Percentiles rank a stretch among this genome's conserved stretches.
These are phyloP conservation scores for Karstenula rhodostoma DNA, from an alignment of 2,329 filamentous ascomycete genomes.

Conservation along the genomic window DNA sequence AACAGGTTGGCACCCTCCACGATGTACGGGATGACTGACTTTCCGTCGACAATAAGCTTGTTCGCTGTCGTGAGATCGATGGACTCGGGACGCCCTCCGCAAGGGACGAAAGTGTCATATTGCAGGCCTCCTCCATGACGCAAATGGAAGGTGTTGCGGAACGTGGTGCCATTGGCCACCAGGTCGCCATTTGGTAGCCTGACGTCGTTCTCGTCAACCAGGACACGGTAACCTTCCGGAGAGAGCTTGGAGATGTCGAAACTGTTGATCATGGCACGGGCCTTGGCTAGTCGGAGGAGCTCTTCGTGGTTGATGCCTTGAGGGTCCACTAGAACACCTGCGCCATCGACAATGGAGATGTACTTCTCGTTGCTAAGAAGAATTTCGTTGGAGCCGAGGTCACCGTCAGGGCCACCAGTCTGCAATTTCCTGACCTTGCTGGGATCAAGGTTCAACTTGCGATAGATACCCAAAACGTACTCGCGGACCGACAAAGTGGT, in stretches of 20 bases:
- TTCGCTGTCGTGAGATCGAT: conserved; percentile 90
- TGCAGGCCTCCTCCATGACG: conserved; percentile 67
- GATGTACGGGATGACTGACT: conserved; percentile 87
- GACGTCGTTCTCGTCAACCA: conserved; percentile 90
- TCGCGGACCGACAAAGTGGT: conserved; percentile 95
- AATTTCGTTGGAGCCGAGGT: conserved; percentile 97
- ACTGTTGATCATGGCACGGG: conserved; percentile 86
- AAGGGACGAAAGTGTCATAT: conserved; percentile 93
- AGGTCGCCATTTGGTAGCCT: conserved; percentile 88
- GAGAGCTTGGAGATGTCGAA: conserved; percentile 89
- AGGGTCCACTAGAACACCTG: conserved; percentile 92
- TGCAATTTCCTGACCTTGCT: conserved; percentile 90
- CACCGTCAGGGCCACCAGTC: conserved; percentile 95
- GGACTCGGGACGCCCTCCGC: conserved; percentile 93
- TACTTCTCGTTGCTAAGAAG: conserved; percentile 96
- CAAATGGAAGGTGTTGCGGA: conserved; percentile 98
- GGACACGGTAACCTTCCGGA: conserved; percentile 84
- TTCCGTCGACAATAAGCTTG: conserved; percentile 90
- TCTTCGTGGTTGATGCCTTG: conserved; percentile 87
- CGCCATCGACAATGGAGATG: conserved; percentile 92
- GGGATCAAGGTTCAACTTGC: conserved; percentile 90
- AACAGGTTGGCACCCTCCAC: conserved; percentile 98
- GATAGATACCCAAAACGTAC: conserved; percentile 95
- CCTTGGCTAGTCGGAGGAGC: conserved; percentile 82
- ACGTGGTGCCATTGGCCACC: conserved; percentile 88